phyloP scores from a whole-genome alignment of 306 rosid genomes.

The Cicer chorassanicum region DNA sequence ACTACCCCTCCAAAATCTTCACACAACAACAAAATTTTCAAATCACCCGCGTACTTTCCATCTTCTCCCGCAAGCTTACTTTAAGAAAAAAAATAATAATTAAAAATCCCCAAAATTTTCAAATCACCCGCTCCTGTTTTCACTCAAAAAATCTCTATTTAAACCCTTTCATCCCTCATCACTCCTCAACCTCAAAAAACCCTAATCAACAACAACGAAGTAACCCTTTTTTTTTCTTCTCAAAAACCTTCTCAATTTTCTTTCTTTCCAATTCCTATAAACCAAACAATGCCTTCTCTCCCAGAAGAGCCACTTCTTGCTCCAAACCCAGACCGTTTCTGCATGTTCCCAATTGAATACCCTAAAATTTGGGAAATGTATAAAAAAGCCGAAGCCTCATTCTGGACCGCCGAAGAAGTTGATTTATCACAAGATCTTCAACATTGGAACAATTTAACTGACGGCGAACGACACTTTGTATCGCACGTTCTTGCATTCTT shows the following conservation, averaged over 20 bases:
- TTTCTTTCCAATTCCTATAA: too few species aligned
- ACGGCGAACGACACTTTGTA: conserved; percentile 77
- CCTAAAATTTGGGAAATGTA: conserved; percentile 95
- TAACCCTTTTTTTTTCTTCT: background rate
- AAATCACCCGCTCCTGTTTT: conserved; percentile 21
- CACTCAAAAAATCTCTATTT: background rate
- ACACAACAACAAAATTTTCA: background rate
- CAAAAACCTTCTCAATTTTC: background rate
- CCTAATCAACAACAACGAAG: background rate
- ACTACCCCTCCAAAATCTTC: background rate
- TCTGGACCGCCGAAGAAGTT: conserved; percentile 93
- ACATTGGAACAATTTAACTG: conserved; percentile 66
- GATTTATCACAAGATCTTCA: conserved; percentile 66
- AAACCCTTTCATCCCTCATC: background rate
- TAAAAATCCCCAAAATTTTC: background rate
- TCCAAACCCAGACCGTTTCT: conserved; percentile 77
- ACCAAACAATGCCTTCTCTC: conserved; percentile 60
- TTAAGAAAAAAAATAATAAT: too few species aligned
- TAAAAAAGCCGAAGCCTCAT: conserved; percentile 90
- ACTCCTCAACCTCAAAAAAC: background rate
- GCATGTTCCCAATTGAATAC: conserved; percentile 91
- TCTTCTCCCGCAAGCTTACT: background rate
- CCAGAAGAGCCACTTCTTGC: conserved; percentile 81
- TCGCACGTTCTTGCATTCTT: conserved; percentile 85
- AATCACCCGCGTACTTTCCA: background rate